Conservation (phyloP, 2,329 filamentous ascomycete species). For the Hawksworthiomyces lignivorus region DNA sequence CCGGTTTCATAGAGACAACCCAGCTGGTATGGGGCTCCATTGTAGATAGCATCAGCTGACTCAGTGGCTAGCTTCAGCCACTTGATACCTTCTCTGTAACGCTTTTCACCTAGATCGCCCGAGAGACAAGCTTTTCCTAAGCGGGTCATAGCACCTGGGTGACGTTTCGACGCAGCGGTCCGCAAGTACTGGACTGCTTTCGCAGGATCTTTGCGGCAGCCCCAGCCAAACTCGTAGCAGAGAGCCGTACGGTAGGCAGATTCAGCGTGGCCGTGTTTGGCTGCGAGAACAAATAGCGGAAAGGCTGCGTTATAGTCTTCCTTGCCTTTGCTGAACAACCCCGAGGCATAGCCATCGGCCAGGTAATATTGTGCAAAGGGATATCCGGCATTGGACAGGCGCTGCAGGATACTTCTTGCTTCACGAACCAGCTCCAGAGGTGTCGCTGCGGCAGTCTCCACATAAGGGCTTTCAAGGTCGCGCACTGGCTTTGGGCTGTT, state of each 20-base stretch:
- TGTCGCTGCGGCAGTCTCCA: conserved; percentile 39
- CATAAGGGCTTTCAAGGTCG: conserved; percentile 39
- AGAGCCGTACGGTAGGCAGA: conserved; percentile 87
- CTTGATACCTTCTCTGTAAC: conserved; percentile 85
- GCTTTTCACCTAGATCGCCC: conserved; percentile 79
- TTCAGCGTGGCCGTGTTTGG: conserved; percentile 95
- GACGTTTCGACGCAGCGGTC: conserved; percentile 82
- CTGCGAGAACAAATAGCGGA: conserved; percentile 83
- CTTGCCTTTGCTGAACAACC: conserved; percentile 90
- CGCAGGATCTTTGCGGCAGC: conserved; percentile 77
- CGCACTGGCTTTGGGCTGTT: conserved; percentile 38
- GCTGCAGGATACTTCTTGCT: conserved; percentile 82
- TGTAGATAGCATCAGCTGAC: conserved; percentile 85
- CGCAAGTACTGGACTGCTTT: conserved; percentile 94
- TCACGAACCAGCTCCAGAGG: conserved; percentile 70
- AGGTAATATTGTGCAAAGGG: conserved; percentile 98
- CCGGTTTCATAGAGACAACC: conserved; percentile 83
- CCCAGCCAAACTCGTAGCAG: conserved; percentile 98
- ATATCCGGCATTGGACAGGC: conserved; percentile 77
- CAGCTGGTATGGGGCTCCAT: conserved; percentile 84
- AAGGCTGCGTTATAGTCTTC: conserved; percentile 89
- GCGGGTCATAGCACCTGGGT: conserved; percentile 89
- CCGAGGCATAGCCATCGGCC: conserved; percentile 87
- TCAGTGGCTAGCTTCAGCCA: conserved; percentile 94
- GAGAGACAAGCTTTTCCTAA: conserved; percentile 84